phyloP scores from a whole-genome alignment of 441 rosid species.

The Capsella rubella region DNA sequence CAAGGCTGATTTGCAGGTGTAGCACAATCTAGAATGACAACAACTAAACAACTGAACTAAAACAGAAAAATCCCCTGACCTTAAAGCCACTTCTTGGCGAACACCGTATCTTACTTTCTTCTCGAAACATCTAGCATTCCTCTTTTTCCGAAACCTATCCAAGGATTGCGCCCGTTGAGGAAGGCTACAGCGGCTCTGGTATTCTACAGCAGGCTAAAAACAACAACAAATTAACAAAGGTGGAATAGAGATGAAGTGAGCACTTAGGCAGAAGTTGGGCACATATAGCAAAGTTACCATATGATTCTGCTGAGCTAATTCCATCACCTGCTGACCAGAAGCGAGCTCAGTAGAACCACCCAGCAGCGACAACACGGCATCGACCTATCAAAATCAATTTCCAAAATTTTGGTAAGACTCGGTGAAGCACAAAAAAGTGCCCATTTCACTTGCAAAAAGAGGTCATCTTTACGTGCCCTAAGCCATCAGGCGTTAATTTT shows the following conservation, averaged over 20 bases:
- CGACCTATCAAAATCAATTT: slow-evolving; percentile 57
- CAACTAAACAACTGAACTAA: not conserved
- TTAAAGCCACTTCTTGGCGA: slow-evolving; percentile 97
- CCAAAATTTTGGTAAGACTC: slow-evolving; percentile 6
- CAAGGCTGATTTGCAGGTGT: slow-evolving; percentile 9
- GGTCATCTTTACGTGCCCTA: slow-evolving; percentile 2
- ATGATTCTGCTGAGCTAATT: slow-evolving; percentile 62
- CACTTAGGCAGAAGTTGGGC: not conserved
- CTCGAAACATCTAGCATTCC: slow-evolving; percentile 88
- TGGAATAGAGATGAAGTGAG: not conserved
- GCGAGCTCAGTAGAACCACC: slow-evolving; percentile 77
- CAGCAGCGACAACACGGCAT: slow-evolving; percentile 75
- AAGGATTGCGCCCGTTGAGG: slow-evolving; percentile 91
- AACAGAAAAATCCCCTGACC: slow-evolving; percentile 50
- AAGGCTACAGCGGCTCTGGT: slow-evolving; percentile 68
- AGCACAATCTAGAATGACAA: not conserved
- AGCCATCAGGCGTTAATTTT: not conserved
- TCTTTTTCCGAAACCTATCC: slow-evolving; percentile 90
- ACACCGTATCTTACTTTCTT: slow-evolving; percentile 96
- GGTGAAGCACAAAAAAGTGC: slow-evolving; percentile 17
- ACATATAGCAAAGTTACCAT: slow-evolving; percentile 56
- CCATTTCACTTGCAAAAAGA: not conserved
- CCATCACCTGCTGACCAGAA: slow-evolving; percentile 63
- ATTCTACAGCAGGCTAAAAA: slow-evolving; percentile 62
- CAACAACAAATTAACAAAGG: slow-evolving; percentile 8